phyloP scores from a whole-genome alignment of 305 asterid genomes.

The Fraxinus baroniana region DNA sequence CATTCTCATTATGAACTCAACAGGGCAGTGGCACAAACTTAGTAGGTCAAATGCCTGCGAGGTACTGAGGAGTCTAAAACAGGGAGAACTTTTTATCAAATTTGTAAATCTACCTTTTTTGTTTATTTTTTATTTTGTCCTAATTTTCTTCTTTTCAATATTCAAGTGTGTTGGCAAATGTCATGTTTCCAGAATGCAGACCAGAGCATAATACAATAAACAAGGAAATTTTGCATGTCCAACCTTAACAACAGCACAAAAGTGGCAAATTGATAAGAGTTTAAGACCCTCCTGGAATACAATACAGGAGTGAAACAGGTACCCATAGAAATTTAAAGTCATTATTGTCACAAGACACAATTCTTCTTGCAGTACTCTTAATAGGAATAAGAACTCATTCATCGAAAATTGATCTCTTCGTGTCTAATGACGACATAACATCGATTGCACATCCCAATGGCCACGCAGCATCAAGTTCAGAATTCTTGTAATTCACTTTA shows the following conservation, averaged over 20 bases:
- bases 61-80: neutral
- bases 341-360: neutral
- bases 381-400: neutral
- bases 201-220: no score
- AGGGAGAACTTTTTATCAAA: neutral
- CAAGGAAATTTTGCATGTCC: no score
- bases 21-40: neutral
- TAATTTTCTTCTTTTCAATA: no score
- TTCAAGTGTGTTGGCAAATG: no score
- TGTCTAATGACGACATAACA: neutral
- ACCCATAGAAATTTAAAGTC: neutral
- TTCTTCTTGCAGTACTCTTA: neutral
- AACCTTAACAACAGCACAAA: no score
- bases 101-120: no score
- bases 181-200: no score
- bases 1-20: neutral
- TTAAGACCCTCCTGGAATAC: no score
- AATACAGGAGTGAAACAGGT: neutral
- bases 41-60: neutral
- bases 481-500: slow-evolving; percentile 1
- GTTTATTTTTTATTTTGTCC: no score
- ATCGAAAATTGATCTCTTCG: neutral
- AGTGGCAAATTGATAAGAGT: no score
- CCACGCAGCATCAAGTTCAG: neutral
- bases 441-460: slow-evolving; percentile 2